Evolutionary conservation across 805 yeast genomes (phyloP).

Genomic region (Barnettozyma californica): DNA sequence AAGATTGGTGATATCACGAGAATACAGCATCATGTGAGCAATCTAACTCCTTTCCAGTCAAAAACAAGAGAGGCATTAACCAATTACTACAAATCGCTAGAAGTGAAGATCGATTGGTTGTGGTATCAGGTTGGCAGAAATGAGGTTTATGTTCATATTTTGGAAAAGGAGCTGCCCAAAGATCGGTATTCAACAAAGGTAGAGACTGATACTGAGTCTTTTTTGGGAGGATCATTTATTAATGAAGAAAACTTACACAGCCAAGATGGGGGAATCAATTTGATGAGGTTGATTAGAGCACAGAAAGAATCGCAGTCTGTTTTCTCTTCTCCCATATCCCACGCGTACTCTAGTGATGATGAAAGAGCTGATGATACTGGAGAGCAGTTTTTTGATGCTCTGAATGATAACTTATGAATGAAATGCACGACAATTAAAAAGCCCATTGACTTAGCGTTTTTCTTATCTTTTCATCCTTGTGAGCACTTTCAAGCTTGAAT

Average conservation of each 20-base stretch:
- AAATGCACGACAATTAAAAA: background rate
- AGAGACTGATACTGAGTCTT: slow-evolving; percentile 15
- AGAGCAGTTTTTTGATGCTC: slow-evolving; percentile 10
- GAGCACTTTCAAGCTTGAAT: background rate
- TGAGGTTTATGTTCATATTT: slow-evolving; percentile 34
- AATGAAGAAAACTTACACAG: slow-evolving; percentile 10
- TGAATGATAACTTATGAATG: slow-evolving; percentile 1
- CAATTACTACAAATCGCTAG: slow-evolving; percentile 40
- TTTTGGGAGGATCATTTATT: slow-evolving; percentile 24
- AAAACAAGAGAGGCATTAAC: slow-evolving; percentile 47
- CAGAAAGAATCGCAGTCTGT: background rate
- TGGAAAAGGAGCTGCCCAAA: slow-evolving; percentile 17
- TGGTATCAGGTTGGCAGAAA: slow-evolving; percentile 48
- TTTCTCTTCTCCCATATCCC: background rate
- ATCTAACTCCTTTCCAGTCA: slow-evolving; percentile 49
- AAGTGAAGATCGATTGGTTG: slow-evolving; percentile 51
- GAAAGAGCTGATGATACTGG: background rate
- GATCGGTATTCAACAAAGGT: background rate
- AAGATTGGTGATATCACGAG: slow-evolving; percentile 34
- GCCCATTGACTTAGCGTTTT: background rate
- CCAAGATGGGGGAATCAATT: background rate
- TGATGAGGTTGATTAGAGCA: background rate
- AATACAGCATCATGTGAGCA: slow-evolving; percentile 33
- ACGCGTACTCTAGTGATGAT: background rate
- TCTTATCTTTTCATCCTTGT: background rate